Conservation (phyloP, 129 eudicot genomes). For the Helichrysum umbraculigerum region DNA sequence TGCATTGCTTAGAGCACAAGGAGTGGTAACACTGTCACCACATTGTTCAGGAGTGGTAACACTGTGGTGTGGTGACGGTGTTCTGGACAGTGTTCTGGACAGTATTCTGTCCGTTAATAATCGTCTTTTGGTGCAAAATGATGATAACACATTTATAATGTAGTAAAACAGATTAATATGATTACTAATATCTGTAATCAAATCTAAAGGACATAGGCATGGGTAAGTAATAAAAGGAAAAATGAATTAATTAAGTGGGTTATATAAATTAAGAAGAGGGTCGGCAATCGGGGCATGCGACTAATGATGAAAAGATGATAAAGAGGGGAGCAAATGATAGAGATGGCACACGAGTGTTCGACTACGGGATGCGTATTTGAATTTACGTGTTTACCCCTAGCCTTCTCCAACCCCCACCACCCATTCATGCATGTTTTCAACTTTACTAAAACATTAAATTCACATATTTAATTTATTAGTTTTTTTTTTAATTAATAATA, state of each 20-base stretch:
- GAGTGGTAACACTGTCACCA: no score
- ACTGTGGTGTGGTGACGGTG: no score
- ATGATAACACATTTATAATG: no score
- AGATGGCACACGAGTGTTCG: constrained; percentile 73
- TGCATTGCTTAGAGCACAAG: no score
- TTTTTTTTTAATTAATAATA: neutral
- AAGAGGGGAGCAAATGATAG: constrained; percentile 37
- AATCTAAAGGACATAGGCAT: neutral
- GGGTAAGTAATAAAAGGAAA: neutral
- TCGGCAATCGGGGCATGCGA: constrained; percentile 45
- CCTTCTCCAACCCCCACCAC: neutral
- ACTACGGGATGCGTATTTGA: constrained; percentile 6
- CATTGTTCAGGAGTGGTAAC: no score
- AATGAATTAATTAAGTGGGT: no score
- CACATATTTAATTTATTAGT: neutral
- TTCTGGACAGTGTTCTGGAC: no score
- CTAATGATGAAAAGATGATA: constrained; percentile 58
- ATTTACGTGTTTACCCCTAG: neutral
- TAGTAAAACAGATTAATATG: no score
- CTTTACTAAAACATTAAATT: neutral
- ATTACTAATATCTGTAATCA: neutral
- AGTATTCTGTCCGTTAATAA: no score
- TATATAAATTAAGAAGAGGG: constrained; percentile 34
- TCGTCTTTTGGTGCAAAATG: no score
- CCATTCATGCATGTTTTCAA: constrained; percentile 1